These are phyloP conservation scores for Cutaneotrichosporon spelunceum DNA, from an alignment of 1,284 basidiomycete species.

Conservation along the genomic window DNA sequence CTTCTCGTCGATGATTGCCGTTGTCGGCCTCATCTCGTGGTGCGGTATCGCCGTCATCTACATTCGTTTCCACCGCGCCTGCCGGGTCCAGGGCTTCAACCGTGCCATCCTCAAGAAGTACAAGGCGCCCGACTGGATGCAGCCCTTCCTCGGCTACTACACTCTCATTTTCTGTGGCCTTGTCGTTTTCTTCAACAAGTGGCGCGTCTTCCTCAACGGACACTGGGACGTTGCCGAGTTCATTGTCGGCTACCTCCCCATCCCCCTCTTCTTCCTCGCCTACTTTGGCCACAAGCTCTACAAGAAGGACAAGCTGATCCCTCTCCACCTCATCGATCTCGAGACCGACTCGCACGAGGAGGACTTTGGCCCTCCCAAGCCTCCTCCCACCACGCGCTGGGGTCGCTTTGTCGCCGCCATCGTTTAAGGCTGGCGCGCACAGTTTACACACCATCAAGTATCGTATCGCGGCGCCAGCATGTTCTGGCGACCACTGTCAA, in stretches of 20 bases:
- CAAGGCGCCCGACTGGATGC: constrained; percentile 62
- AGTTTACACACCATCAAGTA: neutral
- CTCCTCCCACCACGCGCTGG: constrained; percentile 7
- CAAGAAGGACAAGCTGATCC: constrained; percentile 32
- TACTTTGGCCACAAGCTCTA: constrained; percentile 53
- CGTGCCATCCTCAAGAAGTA: constrained; percentile 62
- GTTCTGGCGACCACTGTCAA: neutral
- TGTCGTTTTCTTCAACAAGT: constrained; percentile 11
- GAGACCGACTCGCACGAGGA: constrained; percentile 22
- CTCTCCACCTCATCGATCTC: constrained; percentile 35
- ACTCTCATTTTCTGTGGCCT: constrained; percentile 36
- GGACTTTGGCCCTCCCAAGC: constrained; percentile 8
- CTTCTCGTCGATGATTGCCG: constrained; percentile 65
- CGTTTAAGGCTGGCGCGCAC: constrained; percentile 10
- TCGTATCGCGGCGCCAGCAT: neutral
- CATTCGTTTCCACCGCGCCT: constrained; percentile 70
- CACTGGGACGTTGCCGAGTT: constrained; percentile 18
- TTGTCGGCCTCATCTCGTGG: constrained; percentile 65
- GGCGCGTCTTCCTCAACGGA: constrained; percentile 20
- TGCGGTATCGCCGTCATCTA: constrained; percentile 77
- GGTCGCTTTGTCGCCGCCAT: constrained; percentile 14
- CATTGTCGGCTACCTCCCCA: constrained; percentile 21
- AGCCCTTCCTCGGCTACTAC: constrained; percentile 43
- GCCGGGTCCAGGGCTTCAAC: constrained; percentile 64
- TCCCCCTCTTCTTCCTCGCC: constrained; percentile 28